Percentiles rank a stretch among this genome's conserved stretches.
Evolutionary conservation across 140 eudicot genomes (phyloP).

Genomic region (Oenanthe javanica): DNA sequence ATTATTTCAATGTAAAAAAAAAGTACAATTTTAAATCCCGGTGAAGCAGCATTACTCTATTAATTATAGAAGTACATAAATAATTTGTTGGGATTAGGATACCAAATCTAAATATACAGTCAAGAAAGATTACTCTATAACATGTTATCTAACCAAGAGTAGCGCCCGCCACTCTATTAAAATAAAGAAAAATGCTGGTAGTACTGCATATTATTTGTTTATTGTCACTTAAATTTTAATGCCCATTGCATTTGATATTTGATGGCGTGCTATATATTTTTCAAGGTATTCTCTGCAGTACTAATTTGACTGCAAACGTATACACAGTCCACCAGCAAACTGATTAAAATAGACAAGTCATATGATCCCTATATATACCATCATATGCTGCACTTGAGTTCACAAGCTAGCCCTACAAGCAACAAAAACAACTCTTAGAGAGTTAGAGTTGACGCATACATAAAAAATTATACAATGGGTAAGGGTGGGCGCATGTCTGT

Average conservation of each 20-base stretch:
- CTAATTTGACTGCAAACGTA: neutral
- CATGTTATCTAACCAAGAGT: neutral
- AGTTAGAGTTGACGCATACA: neutral
- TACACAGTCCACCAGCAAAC: neutral
- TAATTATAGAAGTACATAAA: too few relatives aligned
- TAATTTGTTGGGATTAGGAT: neutral
- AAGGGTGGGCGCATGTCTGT: slow-evolving; percentile 3
- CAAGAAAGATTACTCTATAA: neutral
- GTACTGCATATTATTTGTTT: neutral
- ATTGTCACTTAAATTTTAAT: neutral
- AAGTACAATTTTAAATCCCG: neutral
- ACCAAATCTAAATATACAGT: neutral
- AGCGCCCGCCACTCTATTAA: neutral
- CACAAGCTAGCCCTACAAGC: neutral
- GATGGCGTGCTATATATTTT: neutral
- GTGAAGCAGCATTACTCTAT: too few relatives aligned
- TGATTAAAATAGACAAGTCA: neutral
- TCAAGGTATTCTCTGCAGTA: neutral
- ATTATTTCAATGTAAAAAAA: too few relatives aligned
- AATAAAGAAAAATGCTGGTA: neutral
- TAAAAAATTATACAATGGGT: neutral
- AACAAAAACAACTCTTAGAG: neutral
- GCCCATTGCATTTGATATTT: neutral
- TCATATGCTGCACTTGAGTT: neutral
- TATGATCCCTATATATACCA: neutral